Conservation (phyloP, 352 stramenopile genomes). For the Aphanomyces cochlioides region DNA sequence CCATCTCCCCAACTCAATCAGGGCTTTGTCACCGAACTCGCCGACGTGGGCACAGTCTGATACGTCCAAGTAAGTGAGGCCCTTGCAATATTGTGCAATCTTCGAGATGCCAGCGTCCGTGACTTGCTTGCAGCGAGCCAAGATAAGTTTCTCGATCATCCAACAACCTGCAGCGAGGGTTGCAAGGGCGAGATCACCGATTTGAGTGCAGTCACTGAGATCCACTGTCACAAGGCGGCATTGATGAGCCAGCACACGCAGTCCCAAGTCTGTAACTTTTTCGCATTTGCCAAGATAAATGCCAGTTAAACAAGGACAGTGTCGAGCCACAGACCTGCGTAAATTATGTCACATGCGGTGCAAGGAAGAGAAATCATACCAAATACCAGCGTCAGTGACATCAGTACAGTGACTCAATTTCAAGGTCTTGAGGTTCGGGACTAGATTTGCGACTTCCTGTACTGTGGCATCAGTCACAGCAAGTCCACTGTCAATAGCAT, state of each 20-base stretch:
- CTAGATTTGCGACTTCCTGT: conserved; percentile 80
- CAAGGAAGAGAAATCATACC: conserved; percentile 32
- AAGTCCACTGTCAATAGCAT: conserved; percentile 82
- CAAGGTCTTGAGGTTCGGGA: conserved; percentile 66
- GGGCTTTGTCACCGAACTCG: conserved; percentile 90
- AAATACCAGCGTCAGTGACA: conserved; percentile 88
- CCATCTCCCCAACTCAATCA: conserved; percentile 84
- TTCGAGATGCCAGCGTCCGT: conserved; percentile 84
- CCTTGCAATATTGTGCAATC: conserved; percentile 82
- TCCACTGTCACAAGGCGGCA: conserved; percentile 79
- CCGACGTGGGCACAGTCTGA: conserved; percentile 80
- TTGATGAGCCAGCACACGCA: conserved; percentile 85
- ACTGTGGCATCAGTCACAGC: conserved; percentile 87
- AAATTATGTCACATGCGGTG: not conserved
- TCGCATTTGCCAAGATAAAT: conserved; percentile 78
- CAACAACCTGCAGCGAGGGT: conserved; percentile 85
- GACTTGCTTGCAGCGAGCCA: conserved; percentile 73
- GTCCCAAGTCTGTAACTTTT: conserved; percentile 82
- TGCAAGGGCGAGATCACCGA: conserved; percentile 80
- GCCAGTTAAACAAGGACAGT: conserved; percentile 60
- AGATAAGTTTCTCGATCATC: conserved; percentile 75
- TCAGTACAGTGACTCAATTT: conserved; percentile 57
- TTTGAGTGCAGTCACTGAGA: conserved; percentile 76
- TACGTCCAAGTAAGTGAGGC: conserved; percentile 77
- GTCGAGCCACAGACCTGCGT: conserved; percentile 57